Base-by-base conservation (phyloP, 129 eudicot genomes). In the Glebionis coronaria region DNA sequence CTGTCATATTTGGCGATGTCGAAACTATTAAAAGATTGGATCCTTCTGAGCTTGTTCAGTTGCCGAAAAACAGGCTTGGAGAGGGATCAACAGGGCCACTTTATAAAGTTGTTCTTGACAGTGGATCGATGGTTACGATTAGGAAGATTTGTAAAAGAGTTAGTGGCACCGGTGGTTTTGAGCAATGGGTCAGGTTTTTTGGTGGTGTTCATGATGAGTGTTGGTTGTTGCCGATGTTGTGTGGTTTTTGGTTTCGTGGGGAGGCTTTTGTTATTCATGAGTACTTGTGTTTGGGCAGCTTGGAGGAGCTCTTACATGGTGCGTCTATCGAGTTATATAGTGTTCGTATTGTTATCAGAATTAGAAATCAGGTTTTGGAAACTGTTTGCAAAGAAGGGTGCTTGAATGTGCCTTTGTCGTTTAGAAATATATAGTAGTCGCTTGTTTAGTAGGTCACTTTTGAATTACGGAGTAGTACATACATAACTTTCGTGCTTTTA, bases 281-380 rank as follows among this genome's bases (percentile, higher is more conserved):
- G 44, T 77, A 81, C 58, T 12, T 78, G 44, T 78, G 83, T 59
- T 78, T 78, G 52, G 83, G 86, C 64, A 82, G 86, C 57, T 78
- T 82, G 76, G 86, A 82, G 69, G 86, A 78, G 46, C 86, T 78
- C 38, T 63, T 82, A 40, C 86, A 82, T 47, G 85, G 84, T 76
- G 18, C 55, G 63, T 31, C 44, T n/a, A 47, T 47, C 38, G 35
- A 29, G 14, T 15, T 21, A 47, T 35, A 35, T 35, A 35, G 42
- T 5, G 42, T 31, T 31, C 5, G 0, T 4, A 6, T 31, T 31
- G 38, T 31, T 29, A 23, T 23, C 25, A 23, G 25, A 23, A 23
- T 23, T 23, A 23, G n/a, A 23, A 23, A 23, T 23, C 25, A 23
- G 25, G 1, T 23, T 23, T 23, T 23, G 25, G 25, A 23, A 23